These are phyloP conservation scores for Ogataea pignaliae DNA, from an alignment of 805 yeast species.

Conservation along the genomic window DNA sequence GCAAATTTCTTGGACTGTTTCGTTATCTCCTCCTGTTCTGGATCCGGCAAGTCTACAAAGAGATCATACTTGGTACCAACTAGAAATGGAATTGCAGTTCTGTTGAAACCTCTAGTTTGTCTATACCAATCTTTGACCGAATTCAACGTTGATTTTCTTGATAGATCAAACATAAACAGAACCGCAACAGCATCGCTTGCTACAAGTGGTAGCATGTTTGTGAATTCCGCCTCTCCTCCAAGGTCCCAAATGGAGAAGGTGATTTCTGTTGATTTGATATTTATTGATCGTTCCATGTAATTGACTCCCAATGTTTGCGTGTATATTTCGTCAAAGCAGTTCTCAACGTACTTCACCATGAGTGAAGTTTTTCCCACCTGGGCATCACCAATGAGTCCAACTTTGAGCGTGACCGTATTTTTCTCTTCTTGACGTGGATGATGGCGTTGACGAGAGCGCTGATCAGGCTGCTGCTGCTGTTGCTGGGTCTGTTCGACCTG, in stretches of 20 bases:
- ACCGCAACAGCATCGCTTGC: conserved; percentile 91
- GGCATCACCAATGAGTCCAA: conserved; percentile 93
- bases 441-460: conserved; percentile 3
- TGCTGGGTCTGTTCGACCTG: not conserved
- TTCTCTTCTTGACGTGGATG: conserved; percentile 17
- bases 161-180: conserved; percentile 83
- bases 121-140: conserved; percentile 94
- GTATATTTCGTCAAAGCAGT: conserved; percentile 84
- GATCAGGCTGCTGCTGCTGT: conserved; percentile 1
- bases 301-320: conserved; percentile 94
- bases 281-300: conserved; percentile 86
- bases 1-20: conserved; percentile 82
- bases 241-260: conserved; percentile 93
- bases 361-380: conserved; percentile 94
- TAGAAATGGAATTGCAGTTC: conserved; percentile 84
- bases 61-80: conserved; percentile 93
- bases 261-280: conserved; percentile 79
- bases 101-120: conserved; percentile 84
- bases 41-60: conserved; percentile 71
- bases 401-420: conserved; percentile 63
- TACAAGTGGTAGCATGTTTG: conserved; percentile 91
- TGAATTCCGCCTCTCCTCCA: conserved; percentile 93
- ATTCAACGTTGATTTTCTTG: conserved; percentile 78
- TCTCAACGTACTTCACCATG: conserved; percentile 97
- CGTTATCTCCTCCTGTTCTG: conserved; percentile 81